phyloP scores from a whole-genome alignment of 164 flowering plant genomes.

The Sedum album region DNA sequence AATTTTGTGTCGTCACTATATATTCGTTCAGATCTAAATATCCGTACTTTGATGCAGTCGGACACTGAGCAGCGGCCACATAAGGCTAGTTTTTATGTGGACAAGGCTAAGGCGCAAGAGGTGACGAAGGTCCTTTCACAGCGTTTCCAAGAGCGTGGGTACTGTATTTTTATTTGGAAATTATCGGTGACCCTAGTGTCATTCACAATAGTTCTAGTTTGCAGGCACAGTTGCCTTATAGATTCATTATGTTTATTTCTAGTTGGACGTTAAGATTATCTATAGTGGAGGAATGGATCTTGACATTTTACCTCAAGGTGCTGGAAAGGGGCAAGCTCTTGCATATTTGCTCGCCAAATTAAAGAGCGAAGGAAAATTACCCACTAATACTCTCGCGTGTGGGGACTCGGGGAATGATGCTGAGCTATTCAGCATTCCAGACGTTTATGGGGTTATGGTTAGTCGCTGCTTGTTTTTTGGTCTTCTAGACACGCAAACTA shows the following conservation, averaged over 20 bases:
- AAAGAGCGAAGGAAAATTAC: slow-evolving; percentile 42
- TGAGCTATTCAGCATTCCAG: slow-evolving; percentile 75
- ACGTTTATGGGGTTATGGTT: slow-evolving; percentile 86
- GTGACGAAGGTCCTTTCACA: slow-evolving; percentile 54
- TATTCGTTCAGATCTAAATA: not conserved
- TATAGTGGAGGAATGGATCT: slow-evolving; percentile 79
- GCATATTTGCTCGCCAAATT: slow-evolving; percentile 66
- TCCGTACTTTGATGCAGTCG: slow-evolving; percentile 37
- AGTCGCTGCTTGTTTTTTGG: slow-evolving; percentile 13
- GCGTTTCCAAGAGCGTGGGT: slow-evolving; percentile 62
- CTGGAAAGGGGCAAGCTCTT: slow-evolving; percentile 92
- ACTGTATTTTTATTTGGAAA: not conserved
- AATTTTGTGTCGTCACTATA: not conserved
- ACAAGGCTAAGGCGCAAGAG: slow-evolving; percentile 63
- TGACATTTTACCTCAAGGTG: slow-evolving; percentile 74
- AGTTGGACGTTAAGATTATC: slow-evolving; percentile 75
- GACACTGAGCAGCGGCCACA: slow-evolving; percentile 88
- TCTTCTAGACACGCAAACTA: not conserved
- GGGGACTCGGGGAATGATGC: slow-evolving; percentile 96
- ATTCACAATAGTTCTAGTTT: not conserved
- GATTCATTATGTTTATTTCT: slow-evolving; percentile 11
- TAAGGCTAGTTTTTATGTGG: slow-evolving; percentile 84
- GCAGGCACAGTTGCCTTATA: not conserved
- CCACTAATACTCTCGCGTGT: slow-evolving; percentile 64
- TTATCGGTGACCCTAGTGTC: not conserved